Evolutionary conservation across 768 basidiomycete genomes (phyloP).

Genomic region (Russula brevipes): DNA sequence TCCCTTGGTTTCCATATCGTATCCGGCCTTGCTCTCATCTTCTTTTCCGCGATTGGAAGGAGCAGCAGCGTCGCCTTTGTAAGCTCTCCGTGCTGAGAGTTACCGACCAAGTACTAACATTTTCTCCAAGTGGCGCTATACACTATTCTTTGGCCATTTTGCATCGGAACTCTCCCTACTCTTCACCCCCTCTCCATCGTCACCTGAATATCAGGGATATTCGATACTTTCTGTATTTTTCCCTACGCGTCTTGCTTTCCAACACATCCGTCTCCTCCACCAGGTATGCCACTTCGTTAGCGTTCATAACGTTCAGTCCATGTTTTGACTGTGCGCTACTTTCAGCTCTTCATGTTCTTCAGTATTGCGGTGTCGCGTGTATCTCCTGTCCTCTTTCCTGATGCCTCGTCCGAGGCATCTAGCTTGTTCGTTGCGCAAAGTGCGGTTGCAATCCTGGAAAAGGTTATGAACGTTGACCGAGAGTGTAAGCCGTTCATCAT

Average conservation of each 20-base stretch:
- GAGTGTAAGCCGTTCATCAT: slow-evolving; percentile 7
- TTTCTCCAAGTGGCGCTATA: slow-evolving; percentile 68
- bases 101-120: background rate
- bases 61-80: slow-evolving; percentile 61
- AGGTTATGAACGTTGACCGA: slow-evolving; percentile 14
- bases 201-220: slow-evolving; percentile 28
- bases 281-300: slow-evolving; percentile 33
- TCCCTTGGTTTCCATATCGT: slow-evolving; percentile 65
- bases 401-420: slow-evolving; percentile 11
- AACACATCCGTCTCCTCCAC: slow-evolving; percentile 74
- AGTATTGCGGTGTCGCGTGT: slow-evolving; percentile 69
- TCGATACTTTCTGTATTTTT: slow-evolving; percentile 37
- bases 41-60: slow-evolving; percentile 58
- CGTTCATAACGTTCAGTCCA: background rate
- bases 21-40: slow-evolving; percentile 49
- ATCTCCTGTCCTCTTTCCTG: slow-evolving; percentile 59
- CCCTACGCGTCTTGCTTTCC: slow-evolving; percentile 64
- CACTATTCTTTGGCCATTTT: slow-evolving; percentile 58
- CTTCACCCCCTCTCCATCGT: slow-evolving; percentile 50
- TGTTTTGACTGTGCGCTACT: background rate
- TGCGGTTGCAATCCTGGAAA: slow-evolving; percentile 11
- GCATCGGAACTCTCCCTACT: slow-evolving; percentile 64
- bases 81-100: slow-evolving; percentile 29
- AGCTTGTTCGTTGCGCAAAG: slow-evolving; percentile 4
- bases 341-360: slow-evolving; percentile 56